phyloP scores from a whole-genome alignment of 169 alveolate genomes.

The Plasmodium vivax region DNA sequence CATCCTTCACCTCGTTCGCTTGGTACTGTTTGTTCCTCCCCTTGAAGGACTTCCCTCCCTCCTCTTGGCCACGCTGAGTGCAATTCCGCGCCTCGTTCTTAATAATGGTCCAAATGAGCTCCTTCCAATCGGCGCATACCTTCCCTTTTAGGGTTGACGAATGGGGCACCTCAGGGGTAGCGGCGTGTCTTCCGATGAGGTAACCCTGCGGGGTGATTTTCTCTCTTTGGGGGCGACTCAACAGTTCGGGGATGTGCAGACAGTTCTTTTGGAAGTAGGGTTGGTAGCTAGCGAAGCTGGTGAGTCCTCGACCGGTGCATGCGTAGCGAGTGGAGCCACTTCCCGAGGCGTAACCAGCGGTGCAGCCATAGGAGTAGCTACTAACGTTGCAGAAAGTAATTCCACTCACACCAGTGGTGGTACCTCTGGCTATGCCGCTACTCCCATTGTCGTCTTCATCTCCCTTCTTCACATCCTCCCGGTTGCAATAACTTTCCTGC shows the following conservation, averaged over 20 bases:
- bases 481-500: background rate
- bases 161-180: background rate
- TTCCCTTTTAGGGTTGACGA: background rate
- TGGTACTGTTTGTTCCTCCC: background rate
- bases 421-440: background rate
- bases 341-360: background rate
- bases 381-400: background rate
- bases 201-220: background rate
- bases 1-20: background rate
- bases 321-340: background rate
- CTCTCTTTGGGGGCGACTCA: background rate
- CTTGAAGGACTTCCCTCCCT: background rate
- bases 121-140: background rate
- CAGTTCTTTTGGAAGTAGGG: background rate
- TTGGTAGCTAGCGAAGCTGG: background rate
- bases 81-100: background rate
- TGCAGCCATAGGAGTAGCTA: background rate
- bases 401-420: background rate
- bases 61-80: background rate
- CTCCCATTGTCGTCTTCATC: background rate
- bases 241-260: background rate
- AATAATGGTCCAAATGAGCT: slow-evolving; percentile 1
- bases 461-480: background rate
- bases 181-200: background rate
- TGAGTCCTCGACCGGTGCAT: background rate